phyloP scores from a whole-genome alignment of 179 eudicot genomes.

The Gypsophila paniculata region DNA sequence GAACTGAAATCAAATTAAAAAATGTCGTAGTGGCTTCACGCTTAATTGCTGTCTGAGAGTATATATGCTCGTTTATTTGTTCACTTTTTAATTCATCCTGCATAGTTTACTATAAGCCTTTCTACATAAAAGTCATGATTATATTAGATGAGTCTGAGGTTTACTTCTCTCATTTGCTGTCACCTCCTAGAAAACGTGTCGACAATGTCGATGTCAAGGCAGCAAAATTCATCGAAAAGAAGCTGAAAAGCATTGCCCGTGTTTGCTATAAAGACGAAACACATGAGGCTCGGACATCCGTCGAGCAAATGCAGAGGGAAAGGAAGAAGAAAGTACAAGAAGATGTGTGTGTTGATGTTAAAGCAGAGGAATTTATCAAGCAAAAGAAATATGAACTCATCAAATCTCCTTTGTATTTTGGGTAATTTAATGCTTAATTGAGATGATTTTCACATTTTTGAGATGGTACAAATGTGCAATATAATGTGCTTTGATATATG shows the following conservation, averaged over 20 bases:
- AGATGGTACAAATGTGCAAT: too few relatives aligned
- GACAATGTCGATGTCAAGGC: background rate
- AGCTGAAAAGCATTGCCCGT: conserved; percentile 4
- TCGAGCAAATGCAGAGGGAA: too few relatives aligned
- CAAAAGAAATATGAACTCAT: conserved; percentile 13
- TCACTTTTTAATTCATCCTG: too few relatives aligned
- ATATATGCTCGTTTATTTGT: too few relatives aligned
- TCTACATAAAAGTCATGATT: background rate
- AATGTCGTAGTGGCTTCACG: background rate
- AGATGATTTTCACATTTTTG: too few relatives aligned
- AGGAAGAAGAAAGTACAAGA: background rate
- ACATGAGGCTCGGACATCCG: background rate
- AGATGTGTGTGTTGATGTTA: conserved; percentile 5
- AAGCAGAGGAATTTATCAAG: conserved; percentile 17
- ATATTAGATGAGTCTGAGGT: conserved; percentile 9
- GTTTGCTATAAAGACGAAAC: background rate
- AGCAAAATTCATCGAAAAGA: conserved; percentile 10
- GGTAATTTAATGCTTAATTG: background rate
- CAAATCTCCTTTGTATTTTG: background rate
- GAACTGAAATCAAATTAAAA: too few relatives aligned
- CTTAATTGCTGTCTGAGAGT: too few relatives aligned
- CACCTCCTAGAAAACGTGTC: conserved; percentile 10
- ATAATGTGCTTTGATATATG: too few relatives aligned
- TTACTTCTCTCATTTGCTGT: conserved; percentile 15
- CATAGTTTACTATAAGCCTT: too few relatives aligned